Evolutionary conservation across 495 filamentous ascomycete species (phyloP).

Genomic region (Tuber magnatum): DNA sequence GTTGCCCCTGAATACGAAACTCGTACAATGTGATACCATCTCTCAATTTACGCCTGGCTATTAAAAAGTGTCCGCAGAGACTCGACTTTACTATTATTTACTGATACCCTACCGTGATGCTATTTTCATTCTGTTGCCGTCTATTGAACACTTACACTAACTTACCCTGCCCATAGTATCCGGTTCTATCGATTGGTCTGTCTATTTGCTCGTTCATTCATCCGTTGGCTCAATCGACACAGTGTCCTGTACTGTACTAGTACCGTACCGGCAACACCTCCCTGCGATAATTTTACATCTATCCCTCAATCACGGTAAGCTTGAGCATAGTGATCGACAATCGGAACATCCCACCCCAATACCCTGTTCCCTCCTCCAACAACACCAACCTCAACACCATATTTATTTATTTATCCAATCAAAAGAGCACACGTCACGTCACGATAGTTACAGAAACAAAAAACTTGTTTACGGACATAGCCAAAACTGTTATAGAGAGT

Average conservation of each 20-base stretch:
- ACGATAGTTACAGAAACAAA: no score
- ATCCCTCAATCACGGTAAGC: not conserved
- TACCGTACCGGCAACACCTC: no score
- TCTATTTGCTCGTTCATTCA: not conserved
- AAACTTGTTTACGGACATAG: no score
- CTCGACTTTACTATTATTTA: not conserved
- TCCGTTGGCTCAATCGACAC: not conserved
- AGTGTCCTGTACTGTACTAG: no score
- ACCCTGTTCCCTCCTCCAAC: no score
- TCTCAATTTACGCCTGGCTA: not conserved
- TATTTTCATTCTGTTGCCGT: conserved; percentile 1
- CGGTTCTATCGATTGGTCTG: not conserved
- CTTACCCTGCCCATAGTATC: not conserved
- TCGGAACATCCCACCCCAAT: no score
- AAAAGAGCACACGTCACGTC: no score
- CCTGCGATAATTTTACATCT: not conserved
- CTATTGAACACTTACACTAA: not conserved
- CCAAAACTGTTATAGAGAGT: no score
- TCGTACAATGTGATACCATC: not conserved
- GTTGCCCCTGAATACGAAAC: not conserved
- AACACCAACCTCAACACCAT: no score
- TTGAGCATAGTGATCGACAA: not conserved
- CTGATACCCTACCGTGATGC: not conserved
- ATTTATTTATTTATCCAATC: no score
- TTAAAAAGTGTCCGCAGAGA: not conserved